Percentiles rank a stretch among this genome's conserved stretches.
phyloP scores from a whole-genome alignment of 768 basidiomycete species.

The Boletellus ananiceps region DNA sequence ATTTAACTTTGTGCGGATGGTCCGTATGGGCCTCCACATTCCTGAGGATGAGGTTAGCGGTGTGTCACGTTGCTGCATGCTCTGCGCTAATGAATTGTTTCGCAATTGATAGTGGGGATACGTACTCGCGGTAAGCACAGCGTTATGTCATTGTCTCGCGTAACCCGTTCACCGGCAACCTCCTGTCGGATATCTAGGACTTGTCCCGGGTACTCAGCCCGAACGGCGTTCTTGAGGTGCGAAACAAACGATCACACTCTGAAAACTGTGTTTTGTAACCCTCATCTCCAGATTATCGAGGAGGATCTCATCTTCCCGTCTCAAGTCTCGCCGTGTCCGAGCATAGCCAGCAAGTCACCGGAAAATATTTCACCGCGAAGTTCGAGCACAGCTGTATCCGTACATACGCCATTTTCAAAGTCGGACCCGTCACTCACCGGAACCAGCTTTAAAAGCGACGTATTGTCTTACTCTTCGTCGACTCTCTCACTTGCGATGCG shows the following conservation, averaged over 20 bases:
- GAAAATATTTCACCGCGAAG: slow-evolving; percentile 24
- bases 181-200: slow-evolving; percentile 42
- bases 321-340: slow-evolving; percentile 8
- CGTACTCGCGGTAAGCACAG: slow-evolving; percentile 51
- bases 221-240: slow-evolving; percentile 61
- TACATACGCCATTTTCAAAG: slow-evolving; percentile 13
- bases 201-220: slow-evolving; percentile 60
- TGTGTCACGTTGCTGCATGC: neutral
- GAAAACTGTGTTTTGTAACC: slow-evolving; percentile 3
- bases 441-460: slow-evolving; percentile 14
- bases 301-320: slow-evolving; percentile 72
- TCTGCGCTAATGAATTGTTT: slow-evolving; percentile 16
- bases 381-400: slow-evolving; percentile 26
- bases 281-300: slow-evolving; percentile 54
- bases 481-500: slow-evolving; percentile 21
- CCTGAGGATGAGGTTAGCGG: slow-evolving; percentile 62
- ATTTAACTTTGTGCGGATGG: slow-evolving; percentile 67
- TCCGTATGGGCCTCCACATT: slow-evolving; percentile 59
- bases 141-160: slow-evolving; percentile 9
- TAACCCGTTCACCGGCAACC: slow-evolving; percentile 10
- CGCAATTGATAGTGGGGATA: slow-evolving; percentile 50
- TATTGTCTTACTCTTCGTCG: slow-evolving; percentile 15
- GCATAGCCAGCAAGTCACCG: slow-evolving; percentile 15
- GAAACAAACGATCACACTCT: slow-evolving; percentile 8
- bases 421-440: slow-evolving; percentile 21